Evolutionary conservation across 805 yeast genomes (phyloP).

Genomic region (Kregervanrija fluxuum): DNA sequence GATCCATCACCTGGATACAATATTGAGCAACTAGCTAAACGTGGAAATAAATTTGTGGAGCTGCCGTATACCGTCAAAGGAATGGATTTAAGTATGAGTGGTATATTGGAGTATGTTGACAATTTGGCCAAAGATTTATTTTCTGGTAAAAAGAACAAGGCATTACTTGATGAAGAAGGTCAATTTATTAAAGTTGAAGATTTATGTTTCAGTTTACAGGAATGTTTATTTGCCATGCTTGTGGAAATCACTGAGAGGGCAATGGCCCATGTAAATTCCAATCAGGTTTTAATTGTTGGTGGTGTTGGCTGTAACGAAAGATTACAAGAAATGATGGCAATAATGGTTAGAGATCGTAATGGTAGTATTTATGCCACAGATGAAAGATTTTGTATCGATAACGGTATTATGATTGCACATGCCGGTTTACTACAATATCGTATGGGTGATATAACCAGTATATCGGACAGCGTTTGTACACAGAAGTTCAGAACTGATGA

Average conservation of each 20-base stretch:
- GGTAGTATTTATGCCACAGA: constrained; percentile 94
- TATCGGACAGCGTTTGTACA: constrained; percentile 76
- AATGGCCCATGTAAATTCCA: constrained; percentile 91
- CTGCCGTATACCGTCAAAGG: constrained; percentile 97
- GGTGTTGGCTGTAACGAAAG: constrained; percentile 97
- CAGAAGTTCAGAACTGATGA: constrained; percentile 95
- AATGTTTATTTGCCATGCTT: constrained; percentile 87
- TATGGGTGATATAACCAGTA: constrained; percentile 59
- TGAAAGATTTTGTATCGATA: constrained; percentile 94
- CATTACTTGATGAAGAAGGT: constrained; percentile 35
- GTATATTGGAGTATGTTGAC: constrained; percentile 83
- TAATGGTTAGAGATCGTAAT: constrained; percentile 82
- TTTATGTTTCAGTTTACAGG: constrained; percentile 88
- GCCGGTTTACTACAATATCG: constrained; percentile 87
- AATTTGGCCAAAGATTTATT: constrained; percentile 68
- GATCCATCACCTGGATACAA: constrained; percentile 97
- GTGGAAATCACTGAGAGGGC: constrained; percentile 98
- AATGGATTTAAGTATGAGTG: constrained; percentile 96
- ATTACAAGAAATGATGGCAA: constrained; percentile 93
- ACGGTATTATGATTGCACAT: constrained; percentile 98
- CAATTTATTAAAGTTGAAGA: constrained; percentile 71
- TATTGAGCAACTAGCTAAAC: constrained; percentile 87
- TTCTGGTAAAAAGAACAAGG: constrained; percentile 35
- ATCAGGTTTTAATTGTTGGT: constrained; percentile 90
- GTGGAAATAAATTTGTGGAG: constrained; percentile 54